Percentiles rank a stretch among this genome's conserved stretches.
Evolutionary conservation across 345 rosid species (phyloP).

Genomic region (Linum lewisii): DNA sequence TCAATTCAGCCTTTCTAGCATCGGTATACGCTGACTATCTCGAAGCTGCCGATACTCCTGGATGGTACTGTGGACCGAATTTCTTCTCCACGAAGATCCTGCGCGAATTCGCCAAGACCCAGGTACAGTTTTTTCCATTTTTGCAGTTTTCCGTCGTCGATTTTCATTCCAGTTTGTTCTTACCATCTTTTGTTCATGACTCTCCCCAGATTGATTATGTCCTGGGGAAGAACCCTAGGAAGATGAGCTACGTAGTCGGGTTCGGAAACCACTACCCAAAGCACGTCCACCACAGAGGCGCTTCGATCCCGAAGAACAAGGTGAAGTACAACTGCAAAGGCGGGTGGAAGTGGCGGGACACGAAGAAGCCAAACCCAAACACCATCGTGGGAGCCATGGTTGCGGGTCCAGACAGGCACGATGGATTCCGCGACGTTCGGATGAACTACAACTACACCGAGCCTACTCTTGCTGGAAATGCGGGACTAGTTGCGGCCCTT

Average conservation of each 20-base stretch:
- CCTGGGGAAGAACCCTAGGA: constrained; percentile 86
- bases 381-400: constrained; percentile 91
- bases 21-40: constrained; percentile 76
- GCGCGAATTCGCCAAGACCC: constrained; percentile 75
- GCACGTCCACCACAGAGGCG: constrained; percentile 88
- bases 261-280: constrained; percentile 69
- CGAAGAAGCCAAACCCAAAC: constrained; percentile 72
- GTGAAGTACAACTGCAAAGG: constrained; percentile 80
- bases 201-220: constrained; percentile 67
- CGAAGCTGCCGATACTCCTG: constrained; percentile 94
- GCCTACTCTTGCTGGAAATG: constrained; percentile 90
- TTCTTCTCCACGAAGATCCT: constrained; percentile 60
- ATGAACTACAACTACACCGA: constrained; percentile 90
- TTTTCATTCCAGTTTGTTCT: constrained; percentile 3
- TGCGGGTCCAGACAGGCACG: constrained; percentile 92
- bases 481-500: constrained; percentile 88
- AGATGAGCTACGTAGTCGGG: constrained; percentile 91
- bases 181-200: background rate
- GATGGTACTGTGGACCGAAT: constrained; percentile 93
- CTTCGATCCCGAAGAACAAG: constrained; percentile 83
- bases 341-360: constrained; percentile 97
- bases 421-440: constrained; percentile 79
- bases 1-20: constrained; percentile 89
- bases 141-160: background rate
- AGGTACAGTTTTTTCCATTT: constrained; percentile 31